phyloP scores from a whole-genome alignment of 805 yeast species.

The Candida xiaguanensis region DNA sequence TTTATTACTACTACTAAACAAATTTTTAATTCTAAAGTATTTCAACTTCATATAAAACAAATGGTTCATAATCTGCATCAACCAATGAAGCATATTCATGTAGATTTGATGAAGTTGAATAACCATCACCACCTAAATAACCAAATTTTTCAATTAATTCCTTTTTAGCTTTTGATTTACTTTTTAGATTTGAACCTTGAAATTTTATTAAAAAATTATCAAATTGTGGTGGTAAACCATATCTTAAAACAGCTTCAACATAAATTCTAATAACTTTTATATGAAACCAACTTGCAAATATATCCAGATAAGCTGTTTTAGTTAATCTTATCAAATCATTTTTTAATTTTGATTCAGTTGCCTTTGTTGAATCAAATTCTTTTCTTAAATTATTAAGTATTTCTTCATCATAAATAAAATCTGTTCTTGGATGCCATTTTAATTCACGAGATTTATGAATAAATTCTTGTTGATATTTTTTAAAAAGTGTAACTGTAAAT shows the following conservation, averaged over 20 bases:
- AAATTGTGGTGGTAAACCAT: slow-evolving; percentile 95
- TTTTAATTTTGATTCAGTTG: slow-evolving; percentile 67
- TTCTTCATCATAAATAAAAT: slow-evolving; percentile 81
- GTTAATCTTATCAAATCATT: slow-evolving; percentile 81
- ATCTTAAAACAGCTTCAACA: slow-evolving; percentile 91
- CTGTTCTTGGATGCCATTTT: slow-evolving; percentile 85
- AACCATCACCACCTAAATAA: slow-evolving; percentile 88
- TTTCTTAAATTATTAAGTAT: slow-evolving; percentile 64
- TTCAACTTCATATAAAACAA: slow-evolving; percentile 68
- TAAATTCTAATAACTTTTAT: slow-evolving; percentile 81
- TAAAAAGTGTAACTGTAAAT: slow-evolving; percentile 80
- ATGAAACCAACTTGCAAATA: slow-evolving; percentile 84
- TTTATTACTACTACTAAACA: too few species aligned
- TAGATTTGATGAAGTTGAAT: slow-evolving; percentile 64
- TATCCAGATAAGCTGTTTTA: slow-evolving; percentile 85
- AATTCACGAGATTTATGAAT: slow-evolving; percentile 70
- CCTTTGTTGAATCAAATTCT: slow-evolving; percentile 74
- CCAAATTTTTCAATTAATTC: slow-evolving; percentile 76
- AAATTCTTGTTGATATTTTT: slow-evolving; percentile 71
- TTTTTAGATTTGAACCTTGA: slow-evolving; percentile 30
- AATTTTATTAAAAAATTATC: slow-evolving; percentile 49
- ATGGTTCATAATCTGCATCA: slow-evolving; percentile 95
- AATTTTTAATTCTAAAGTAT: slow-evolving; percentile 21
- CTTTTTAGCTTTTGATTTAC: slow-evolving; percentile 55
- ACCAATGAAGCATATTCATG: slow-evolving; percentile 89